These are phyloP conservation scores for Mucor velutinosus DNA, from an alignment of 371 early-diverging fungal species.

Conservation along the genomic window DNA sequence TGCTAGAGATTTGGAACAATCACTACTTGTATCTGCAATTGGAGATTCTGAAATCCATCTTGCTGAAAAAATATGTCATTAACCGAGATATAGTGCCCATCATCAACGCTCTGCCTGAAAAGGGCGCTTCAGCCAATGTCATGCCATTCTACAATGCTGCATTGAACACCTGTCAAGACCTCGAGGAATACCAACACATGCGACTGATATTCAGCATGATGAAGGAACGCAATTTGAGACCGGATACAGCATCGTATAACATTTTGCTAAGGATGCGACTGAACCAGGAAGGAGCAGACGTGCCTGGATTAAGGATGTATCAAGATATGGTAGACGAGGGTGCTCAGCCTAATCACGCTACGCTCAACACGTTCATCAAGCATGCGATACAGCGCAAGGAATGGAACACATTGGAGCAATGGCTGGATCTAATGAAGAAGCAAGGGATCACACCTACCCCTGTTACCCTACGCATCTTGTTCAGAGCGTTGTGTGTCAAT, in stretches of 20 bases:
- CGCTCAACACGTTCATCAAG: conserved; percentile 43
- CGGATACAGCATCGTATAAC: conserved; percentile 37
- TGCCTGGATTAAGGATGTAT: conserved; percentile 4
- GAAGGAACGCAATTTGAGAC: conserved; percentile 16
- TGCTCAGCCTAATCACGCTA: conserved; percentile 33
- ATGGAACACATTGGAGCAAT: conserved; percentile 30
- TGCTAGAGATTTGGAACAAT: not conserved
- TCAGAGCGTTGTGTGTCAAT: conserved; percentile 15
- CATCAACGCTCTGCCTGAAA: conserved; percentile 8
- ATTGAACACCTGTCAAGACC: conserved; percentile 19
- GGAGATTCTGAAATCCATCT: not conserved
- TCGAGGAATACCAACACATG: conserved; percentile 22
- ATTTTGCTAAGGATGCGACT: conserved; percentile 30
- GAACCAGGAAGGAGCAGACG: not conserved
- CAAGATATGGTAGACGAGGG: conserved; percentile 17
- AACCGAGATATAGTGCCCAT: conserved; percentile 7
- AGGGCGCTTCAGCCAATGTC: not conserved
- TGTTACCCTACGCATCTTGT: conserved; percentile 35
- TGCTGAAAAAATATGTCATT: conserved; percentile 9
- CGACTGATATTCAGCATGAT: conserved; percentile 24
- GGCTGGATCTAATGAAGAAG: conserved; percentile 30
- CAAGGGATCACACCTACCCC: conserved; percentile 11
- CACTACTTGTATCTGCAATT: conserved; percentile 2
- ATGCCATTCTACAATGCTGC: conserved; percentile 32
- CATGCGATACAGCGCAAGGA: conserved; percentile 14